Evolutionary conservation across 352 stramenopile genomes (phyloP), one percentile per base, ranked within the genome.

Genomic region (Phytophthora sojae): DNA sequence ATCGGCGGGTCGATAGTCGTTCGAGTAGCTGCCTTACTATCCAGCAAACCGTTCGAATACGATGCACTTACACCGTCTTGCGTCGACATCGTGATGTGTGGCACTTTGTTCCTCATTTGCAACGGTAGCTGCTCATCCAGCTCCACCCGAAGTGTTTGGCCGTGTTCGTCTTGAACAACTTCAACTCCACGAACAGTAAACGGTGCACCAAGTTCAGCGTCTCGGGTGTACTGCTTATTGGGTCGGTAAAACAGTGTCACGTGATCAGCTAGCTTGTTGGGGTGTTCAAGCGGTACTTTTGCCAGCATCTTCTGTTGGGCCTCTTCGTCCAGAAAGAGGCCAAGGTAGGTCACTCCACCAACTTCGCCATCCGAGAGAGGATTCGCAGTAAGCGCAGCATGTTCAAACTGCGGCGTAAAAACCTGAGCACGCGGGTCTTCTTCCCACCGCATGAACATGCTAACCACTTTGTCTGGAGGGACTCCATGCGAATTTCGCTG

Each of bases 401-500:
- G 56, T 14, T 82, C 73, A 69, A 93, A 92, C 15, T 76, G 74
- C 1, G 86, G 82, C 1, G 58, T 58, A 19, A 91, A 90, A 17
- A 53, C 57, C 32, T 69, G 58, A 25, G 80, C 80, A 37, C 64
- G 77, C 0, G 17, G 11, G 45, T 94, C 85, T 0, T 67, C 29
- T 30, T 93, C 77, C 82, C 82, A 94, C 4, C 87, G 83, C 62
- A 86, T 49, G 47, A 85, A 89, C 87, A 94, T 94, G 29, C 81
- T 78, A 32, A 92, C 70, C 11, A 93, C 85, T 69, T 92, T 92
- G 15, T 73, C 50, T 4, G 78, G 67, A 39, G 76, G 57, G 2
- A 94, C 87, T 11, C 85, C 87, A 37, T 94, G 87, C 1, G 87
- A 88, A 23, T 94, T 94, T 2, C 87, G 80, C 68, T 80, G 69